phyloP scores from a whole-genome alignment of 306 rosid genomes.

The Corylus avellana region DNA sequence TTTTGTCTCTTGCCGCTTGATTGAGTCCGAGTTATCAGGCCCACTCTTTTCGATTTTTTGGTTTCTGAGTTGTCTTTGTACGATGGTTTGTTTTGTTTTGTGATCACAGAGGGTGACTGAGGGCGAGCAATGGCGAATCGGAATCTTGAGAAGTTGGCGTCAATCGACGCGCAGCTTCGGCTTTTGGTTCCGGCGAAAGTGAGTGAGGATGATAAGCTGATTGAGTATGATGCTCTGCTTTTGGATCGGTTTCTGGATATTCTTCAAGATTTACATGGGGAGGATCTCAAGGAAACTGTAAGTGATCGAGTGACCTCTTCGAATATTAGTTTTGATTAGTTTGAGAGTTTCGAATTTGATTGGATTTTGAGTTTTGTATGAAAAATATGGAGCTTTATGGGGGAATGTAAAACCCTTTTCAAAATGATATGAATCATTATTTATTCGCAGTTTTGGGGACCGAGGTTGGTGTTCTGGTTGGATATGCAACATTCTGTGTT shows the following conservation, averaged over 20 bases:
- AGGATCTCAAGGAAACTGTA: constrained; percentile 91
- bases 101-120: constrained; percentile 39
- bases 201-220: constrained; percentile 90
- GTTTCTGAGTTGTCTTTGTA: constrained; percentile 8
- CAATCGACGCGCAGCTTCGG: constrained; percentile 95
- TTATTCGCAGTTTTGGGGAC: neutral
- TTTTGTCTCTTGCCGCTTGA: constrained; percentile 33
- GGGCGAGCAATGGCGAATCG: constrained; percentile 56
- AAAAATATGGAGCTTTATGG: constrained; percentile 21
- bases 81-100: constrained; percentile 9
- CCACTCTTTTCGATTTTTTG: constrained; percentile 22
- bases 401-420: neutral
- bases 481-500: neutral
- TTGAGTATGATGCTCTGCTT: constrained; percentile 91
- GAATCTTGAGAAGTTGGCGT: constrained; percentile 87
- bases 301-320: constrained; percentile 28
- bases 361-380: constrained; percentile 14
- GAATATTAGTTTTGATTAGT: constrained; percentile 11
- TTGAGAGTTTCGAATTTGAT: neutral
- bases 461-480: constrained; percentile 7
- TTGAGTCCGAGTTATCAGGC: constrained; percentile 32
- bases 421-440: neutral
- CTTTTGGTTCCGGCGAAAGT: constrained; percentile 81
- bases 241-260: constrained; percentile 97
- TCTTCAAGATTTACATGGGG: constrained; percentile 98